These are phyloP conservation scores for Metroxylon sagu DNA, from an alignment of 176 grass and related monocot species.

Conservation along the genomic window DNA sequence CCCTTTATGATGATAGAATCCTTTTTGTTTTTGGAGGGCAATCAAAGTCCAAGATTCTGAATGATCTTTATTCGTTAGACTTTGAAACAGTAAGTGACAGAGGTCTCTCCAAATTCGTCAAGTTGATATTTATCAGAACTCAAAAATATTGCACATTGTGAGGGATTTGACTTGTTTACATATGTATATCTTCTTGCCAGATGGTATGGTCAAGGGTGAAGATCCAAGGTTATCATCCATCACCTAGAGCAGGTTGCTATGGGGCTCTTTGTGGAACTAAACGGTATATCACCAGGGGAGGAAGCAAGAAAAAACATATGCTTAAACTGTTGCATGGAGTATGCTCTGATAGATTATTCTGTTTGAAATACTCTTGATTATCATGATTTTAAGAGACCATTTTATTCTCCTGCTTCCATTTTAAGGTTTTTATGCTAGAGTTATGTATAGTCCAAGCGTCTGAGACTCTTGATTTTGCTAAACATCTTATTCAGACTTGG, in stretches of 20 bases:
- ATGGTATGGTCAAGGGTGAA: constrained; percentile 98
- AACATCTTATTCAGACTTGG: too few species aligned
- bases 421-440: too few species aligned
- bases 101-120: constrained; percentile 1
- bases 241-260: constrained; percentile 79
- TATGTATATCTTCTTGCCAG: constrained; percentile 18
- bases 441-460: too few species aligned
- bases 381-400: too few species aligned
- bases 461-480: too few species aligned
- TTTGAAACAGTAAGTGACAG: constrained; percentile 80
- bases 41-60: constrained; percentile 88
- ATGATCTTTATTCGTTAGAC: constrained; percentile 82
- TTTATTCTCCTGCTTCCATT: too few species aligned
- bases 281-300: constrained; percentile 96
- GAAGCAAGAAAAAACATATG: constrained; percentile 98
- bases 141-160: background rate
- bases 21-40: constrained; percentile 91
- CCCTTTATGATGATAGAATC: constrained; percentile 77
- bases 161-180: too few species aligned
- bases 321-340: constrained; percentile 11
- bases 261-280: constrained; percentile 94
- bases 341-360: background rate
- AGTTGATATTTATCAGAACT: background rate
- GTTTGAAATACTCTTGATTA: background rate
- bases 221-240: constrained; percentile 82